A percentile compares a stretch with the other conserved stretches of the same genome.
phyloP scores from a whole-genome alignment of 192 early-diverging fungal species.

The Coemansia sp. region DNA sequence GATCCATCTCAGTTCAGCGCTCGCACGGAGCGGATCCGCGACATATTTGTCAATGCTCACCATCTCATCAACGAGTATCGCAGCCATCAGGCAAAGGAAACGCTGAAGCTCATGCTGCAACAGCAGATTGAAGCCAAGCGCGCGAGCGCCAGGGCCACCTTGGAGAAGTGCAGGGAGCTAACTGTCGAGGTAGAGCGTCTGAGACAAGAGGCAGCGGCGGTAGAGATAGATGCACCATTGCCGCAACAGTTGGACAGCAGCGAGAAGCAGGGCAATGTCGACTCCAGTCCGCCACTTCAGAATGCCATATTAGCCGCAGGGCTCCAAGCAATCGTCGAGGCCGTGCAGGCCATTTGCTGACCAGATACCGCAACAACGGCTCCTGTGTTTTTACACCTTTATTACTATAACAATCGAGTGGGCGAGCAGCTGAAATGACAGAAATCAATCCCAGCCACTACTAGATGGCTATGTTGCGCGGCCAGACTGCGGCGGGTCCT shows the following conservation, averaged over 20 bases:
- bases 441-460: not conserved
- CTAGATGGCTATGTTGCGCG: not conserved
- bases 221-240: constrained; percentile 1
- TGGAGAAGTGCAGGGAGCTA: constrained; percentile 25
- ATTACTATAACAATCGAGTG: too few species aligned
- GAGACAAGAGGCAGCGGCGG: constrained; percentile 16
- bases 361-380: too few species aligned
- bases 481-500: not conserved
- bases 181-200: constrained; percentile 17
- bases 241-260: not conserved
- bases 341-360: not conserved
- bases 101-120: constrained; percentile 62
- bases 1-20: constrained; percentile 53
- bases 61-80: constrained; percentile 82
- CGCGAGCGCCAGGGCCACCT: constrained; percentile 15
- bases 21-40: constrained; percentile 64
- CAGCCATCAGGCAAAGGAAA: constrained; percentile 73
- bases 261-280: not conserved
- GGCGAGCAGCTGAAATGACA: not conserved
- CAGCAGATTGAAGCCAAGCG: constrained; percentile 58
- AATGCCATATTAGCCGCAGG: not conserved
- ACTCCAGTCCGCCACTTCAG: not conserved
- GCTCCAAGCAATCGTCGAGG: not conserved
- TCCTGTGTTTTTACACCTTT: too few species aligned
- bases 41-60: constrained; percentile 75